Conservation (phyloP, 1,284 basidiomycete genomes). For the Phellopilus nigrolimitatus region DNA sequence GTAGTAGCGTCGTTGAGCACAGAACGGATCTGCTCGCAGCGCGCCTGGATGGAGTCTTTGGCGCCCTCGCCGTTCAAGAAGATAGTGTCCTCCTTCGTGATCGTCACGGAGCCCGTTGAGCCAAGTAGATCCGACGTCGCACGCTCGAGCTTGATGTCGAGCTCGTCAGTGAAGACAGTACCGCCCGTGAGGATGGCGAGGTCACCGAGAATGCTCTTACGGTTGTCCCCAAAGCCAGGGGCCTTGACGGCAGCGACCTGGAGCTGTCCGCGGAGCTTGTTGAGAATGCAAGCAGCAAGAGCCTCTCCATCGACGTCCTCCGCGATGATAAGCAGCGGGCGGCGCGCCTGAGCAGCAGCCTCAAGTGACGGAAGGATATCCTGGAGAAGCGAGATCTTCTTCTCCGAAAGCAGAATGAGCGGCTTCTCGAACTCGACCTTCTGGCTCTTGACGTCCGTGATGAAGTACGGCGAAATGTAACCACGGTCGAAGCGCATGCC, state of each 20-base stretch:
- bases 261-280: constrained; percentile 97
- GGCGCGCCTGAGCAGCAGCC: constrained; percentile 84
- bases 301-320: constrained; percentile 98
- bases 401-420: constrained; percentile 88
- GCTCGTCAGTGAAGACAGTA: constrained; percentile 96
- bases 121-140: constrained; percentile 89
- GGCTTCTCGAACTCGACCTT: constrained; percentile 98
- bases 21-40: constrained; percentile 93
- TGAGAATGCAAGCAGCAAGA: constrained; percentile 94
- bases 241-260: constrained; percentile 94
- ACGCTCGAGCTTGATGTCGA: constrained; percentile 96
- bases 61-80: constrained; percentile 90
- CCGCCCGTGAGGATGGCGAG: constrained; percentile 96
- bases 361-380: constrained; percentile 96
- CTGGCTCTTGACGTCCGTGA: constrained; percentile 97
- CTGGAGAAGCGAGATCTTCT: constrained; percentile 95
- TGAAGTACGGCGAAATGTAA: constrained; percentile 98
- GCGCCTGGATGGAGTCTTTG: constrained; percentile 80
- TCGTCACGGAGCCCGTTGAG: constrained; percentile 85
- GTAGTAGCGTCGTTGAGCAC: constrained; percentile 83
- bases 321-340: constrained; percentile 93
- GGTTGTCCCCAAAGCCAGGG: constrained; percentile 98
- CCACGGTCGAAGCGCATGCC: constrained; percentile 99
- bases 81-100: constrained; percentile 99
- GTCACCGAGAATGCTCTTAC: constrained; percentile 96